Percentiles rank a stretch among this genome's conserved stretches.
Conservation (phyloP, 768 basidiomycete genomes). For the Hygrocybe coccinea region DNA sequence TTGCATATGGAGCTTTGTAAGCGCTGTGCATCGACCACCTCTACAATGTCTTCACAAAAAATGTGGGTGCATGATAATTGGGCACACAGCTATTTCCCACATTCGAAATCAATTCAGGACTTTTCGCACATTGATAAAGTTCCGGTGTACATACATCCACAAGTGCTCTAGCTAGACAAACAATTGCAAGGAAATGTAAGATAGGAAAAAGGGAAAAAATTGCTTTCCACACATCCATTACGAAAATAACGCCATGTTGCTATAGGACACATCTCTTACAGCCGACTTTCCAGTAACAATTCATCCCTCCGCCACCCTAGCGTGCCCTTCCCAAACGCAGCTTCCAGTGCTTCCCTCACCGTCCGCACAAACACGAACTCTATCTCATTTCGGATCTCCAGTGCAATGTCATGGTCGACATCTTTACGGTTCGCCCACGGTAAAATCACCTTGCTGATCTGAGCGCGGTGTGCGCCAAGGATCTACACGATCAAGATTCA, state of each 20-base stretch:
- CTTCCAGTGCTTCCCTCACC: constrained; percentile 75
- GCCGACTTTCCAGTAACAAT: constrained; percentile 49
- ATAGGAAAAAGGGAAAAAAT: no score
- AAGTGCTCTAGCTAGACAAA: no score
- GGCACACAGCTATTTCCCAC: no score
- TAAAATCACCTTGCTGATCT: constrained; percentile 76
- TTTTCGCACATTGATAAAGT: no score
- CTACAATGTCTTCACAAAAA: no score
- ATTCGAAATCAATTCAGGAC: no score
- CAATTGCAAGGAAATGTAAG: no score
- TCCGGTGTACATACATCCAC: no score
- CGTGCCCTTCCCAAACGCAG: constrained; percentile 70
- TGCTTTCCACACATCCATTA: no score
- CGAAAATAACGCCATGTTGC: no score
- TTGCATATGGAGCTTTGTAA: constrained; percentile 43
- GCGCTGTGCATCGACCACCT: background rate
- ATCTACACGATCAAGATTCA: constrained; percentile 33
- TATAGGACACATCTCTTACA: constrained; percentile 31
- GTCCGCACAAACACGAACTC: constrained; percentile 79
- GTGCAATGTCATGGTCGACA: constrained; percentile 78
- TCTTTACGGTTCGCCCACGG: constrained; percentile 84
- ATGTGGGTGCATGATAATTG: no score
- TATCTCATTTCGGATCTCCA: constrained; percentile 67
- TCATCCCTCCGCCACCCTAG: constrained; percentile 59
- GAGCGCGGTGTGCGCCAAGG: constrained; percentile 83